Base-by-base conservation (phyloP, 345 rosid species). In the Eutrema japonicum region DNA sequence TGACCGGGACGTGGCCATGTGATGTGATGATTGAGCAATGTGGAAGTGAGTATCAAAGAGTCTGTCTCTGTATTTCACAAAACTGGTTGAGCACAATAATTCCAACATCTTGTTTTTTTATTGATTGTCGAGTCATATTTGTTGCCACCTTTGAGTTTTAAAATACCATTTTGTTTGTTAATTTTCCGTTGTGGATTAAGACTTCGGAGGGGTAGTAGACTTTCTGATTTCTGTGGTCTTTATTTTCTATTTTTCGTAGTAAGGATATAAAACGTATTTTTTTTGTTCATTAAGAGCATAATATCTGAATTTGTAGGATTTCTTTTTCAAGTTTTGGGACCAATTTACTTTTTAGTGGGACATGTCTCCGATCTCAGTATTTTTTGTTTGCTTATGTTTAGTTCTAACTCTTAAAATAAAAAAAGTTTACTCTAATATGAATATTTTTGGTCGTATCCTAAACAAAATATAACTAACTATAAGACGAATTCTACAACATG, bases 1-100 rank as follows among this genome's bases (percentile, higher is more conserved):
- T 75, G 54, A 33, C 74, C 56, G 26, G 60, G 29, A 63, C 45
- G 71, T 64, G 72, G 80, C 76, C 76, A 77, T 64, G 76, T 77
- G 80, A 59, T 60, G 48, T 37, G 29, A 46, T 45, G 54, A 18
- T 61, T 51, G 35, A 51, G 14, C 64, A 60, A 51, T 43, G 64
- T 68, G 78, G 74, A 53, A 61, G 79, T 36, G 27, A 22, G 52
- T 53, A 63, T 62, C 70, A 68, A 75, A 29, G 13, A 45, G 54
- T 41, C 32, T 53, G 54, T 41, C 32, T 32, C 4, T 68, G 60
- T 66, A 27, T 67, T 6, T 38, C 40, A 54, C 38, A 10, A 47
- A 64, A 16, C 32, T 47, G 14, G 38, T 65, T 53, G 70, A 14
- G 45, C 58, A 36, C 52, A 18, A 76, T 62, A 62, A 54, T 54